A percentile compares a stretch with the other conserved stretches of the same genome.
Evolutionary conservation across 768 basidiomycete genomes (phyloP).

Genomic region (Russula foetens): DNA sequence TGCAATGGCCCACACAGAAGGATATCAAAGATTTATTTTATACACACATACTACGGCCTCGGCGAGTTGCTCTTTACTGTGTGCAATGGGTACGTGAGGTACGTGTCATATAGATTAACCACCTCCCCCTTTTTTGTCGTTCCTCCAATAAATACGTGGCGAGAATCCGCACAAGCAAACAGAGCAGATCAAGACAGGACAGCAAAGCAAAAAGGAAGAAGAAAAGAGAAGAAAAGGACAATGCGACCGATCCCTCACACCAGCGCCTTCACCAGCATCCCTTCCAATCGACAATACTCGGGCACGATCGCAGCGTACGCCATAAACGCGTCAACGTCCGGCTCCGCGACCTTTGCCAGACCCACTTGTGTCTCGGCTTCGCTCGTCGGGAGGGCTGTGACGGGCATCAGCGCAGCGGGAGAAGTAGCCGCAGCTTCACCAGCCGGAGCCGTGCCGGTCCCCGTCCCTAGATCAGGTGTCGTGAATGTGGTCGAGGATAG

Average conservation of each 20-base stretch:
- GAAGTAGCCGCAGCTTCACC: constrained; percentile 27
- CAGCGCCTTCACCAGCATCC: constrained; percentile 61
- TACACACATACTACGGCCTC: neutral
- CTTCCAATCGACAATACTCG: constrained; percentile 74
- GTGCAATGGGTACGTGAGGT: constrained; percentile 2
- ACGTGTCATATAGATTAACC: constrained; percentile 6
- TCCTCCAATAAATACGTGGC: constrained; percentile 1
- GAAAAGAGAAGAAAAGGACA: neutral
- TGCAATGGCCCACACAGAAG: too few species aligned
- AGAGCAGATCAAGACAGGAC: constrained; percentile 17
- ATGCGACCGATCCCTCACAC: constrained; percentile 27
- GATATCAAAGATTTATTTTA: neutral
- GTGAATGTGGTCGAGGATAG: constrained; percentile 46
- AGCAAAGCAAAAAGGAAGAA: too few species aligned
- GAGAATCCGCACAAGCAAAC: constrained; percentile 5
- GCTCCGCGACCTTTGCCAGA: constrained; percentile 73
- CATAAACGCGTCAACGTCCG: constrained; percentile 79
- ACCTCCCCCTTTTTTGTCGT: neutral
- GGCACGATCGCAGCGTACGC: constrained; percentile 80
- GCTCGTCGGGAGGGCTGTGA: constrained; percentile 60
- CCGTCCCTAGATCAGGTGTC: constrained; percentile 50
- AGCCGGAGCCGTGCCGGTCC: constrained; percentile 21
- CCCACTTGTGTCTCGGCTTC: constrained; percentile 71
- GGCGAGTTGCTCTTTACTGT: neutral
- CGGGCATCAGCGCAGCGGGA: constrained; percentile 52